These are phyloP conservation scores for Eutypa lata DNA, from an alignment of 2,329 filamentous ascomycete species.

Conservation along the genomic window DNA sequence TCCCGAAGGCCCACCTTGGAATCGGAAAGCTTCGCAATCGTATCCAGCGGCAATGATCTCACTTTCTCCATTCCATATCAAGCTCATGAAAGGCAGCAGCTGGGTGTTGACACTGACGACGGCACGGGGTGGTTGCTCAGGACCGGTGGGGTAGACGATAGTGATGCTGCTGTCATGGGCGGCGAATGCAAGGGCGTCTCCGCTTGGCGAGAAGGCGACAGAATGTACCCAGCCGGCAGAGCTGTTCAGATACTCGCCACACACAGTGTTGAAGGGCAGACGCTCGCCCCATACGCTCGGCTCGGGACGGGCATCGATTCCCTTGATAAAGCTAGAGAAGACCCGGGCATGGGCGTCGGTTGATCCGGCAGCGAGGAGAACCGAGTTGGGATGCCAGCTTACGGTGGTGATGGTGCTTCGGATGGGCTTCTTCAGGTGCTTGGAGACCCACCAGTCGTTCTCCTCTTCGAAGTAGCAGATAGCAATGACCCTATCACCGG, in stretches of 20 bases:
- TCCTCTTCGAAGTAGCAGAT: conserved; percentile 99
- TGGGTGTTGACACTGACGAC: conserved; percentile 88
- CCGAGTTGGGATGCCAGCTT: conserved; percentile 96
- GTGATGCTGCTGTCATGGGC: conserved; percentile 96
- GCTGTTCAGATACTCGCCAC: conserved; percentile 93
- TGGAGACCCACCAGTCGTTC: conserved; percentile 99
- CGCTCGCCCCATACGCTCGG: conserved; percentile 91
- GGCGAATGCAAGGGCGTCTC: conserved; percentile 88
- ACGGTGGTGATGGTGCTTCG: conserved; percentile 94
- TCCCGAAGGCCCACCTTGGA: conserved; percentile 72
- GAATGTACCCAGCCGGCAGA: conserved; percentile 96
- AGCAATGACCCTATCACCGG: conserved; percentile 90
- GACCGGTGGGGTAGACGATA: conserved; percentile 87
- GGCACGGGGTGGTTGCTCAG: conserved; percentile 87
- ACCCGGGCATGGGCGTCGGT: conserved; percentile 95
- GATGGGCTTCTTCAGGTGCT: conserved; percentile 98
- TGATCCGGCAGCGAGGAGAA: conserved; percentile 90
- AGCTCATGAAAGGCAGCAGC: conserved; percentile 84
- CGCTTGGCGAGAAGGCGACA: conserved; percentile 87
- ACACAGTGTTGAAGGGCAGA: conserved; percentile 96
- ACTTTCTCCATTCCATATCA: conserved; percentile 87
- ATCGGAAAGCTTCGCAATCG: conserved; percentile 84
- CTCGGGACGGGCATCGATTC: conserved; percentile 80
- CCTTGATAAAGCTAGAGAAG: conserved; percentile 95
- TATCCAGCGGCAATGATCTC: conserved; percentile 96